phyloP scores from a whole-genome alignment of 1,284 basidiomycete genomes.

The Afroboletus lepidellus region DNA sequence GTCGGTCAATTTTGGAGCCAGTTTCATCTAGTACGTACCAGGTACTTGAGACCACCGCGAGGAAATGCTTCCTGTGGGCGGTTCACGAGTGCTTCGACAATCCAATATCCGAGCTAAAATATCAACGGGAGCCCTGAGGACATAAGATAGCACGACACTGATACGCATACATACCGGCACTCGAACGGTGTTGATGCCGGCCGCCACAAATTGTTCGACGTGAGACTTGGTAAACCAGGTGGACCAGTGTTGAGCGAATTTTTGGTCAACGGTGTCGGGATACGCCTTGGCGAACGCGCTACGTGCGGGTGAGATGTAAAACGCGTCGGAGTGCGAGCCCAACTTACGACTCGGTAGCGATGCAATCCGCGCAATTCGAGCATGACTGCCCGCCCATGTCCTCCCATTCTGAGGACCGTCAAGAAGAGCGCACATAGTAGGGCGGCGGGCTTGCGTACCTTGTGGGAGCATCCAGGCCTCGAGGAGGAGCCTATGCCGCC shows the following conservation, averaged over 20 bases:
- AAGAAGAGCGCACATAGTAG: background rate
- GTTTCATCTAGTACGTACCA: slow-evolving; percentile 42
- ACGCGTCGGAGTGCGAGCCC: background rate
- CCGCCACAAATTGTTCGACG: slow-evolving; percentile 48
- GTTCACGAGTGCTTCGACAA: slow-evolving; percentile 69
- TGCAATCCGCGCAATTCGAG: slow-evolving; percentile 41
- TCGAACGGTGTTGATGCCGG: slow-evolving; percentile 71
- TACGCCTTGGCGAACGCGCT: slow-evolving; percentile 59
- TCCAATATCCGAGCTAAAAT: slow-evolving; percentile 74
- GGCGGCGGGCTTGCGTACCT: slow-evolving; percentile 26
- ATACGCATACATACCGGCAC: slow-evolving; percentile 53
- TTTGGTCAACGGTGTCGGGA: slow-evolving; percentile 56
- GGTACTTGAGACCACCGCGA: slow-evolving; percentile 61
- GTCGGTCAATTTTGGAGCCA: background rate
- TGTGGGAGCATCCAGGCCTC: slow-evolving; percentile 60
- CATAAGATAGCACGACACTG: background rate
- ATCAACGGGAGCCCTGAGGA: background rate
- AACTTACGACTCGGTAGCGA: slow-evolving; percentile 45
- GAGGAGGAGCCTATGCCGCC: slow-evolving; percentile 43
- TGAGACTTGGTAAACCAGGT: slow-evolving; percentile 71
- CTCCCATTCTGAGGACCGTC: slow-evolving; percentile 40
- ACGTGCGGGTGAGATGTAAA: background rate
- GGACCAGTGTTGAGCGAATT: slow-evolving; percentile 64
- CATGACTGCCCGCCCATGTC: slow-evolving; percentile 52
- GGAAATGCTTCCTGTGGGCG: slow-evolving; percentile 61